A percentile compares a stretch with the other conserved stretches of the same genome.
phyloP scores from a whole-genome alignment of 176 grass and related monocot species.

The Calamus simplicifolius region DNA sequence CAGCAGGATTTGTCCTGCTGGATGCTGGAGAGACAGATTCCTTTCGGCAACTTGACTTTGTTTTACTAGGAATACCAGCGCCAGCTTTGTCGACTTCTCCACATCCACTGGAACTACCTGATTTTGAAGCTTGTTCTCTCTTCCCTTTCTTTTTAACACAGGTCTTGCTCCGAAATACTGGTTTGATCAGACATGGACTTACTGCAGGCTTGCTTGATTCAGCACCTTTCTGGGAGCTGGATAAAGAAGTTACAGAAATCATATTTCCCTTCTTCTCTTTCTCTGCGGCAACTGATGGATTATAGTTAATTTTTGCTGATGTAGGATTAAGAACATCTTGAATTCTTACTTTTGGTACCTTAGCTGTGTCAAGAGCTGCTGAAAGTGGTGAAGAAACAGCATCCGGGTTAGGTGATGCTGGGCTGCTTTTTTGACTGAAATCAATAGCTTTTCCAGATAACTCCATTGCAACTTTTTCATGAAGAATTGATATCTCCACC shows the following conservation, averaged over 20 bases:
- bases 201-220: constrained; percentile 24
- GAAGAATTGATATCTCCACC: constrained; percentile 18
- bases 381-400: constrained; percentile 27
- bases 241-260: constrained; percentile 31
- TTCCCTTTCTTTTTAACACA: constrained; percentile 79
- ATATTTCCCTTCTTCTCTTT: constrained; percentile 66
- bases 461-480: constrained; percentile 28
- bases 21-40: constrained; percentile 37
- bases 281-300: constrained; percentile 5
- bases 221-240: constrained; percentile 33
- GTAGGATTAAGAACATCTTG: constrained; percentile 79
- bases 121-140: constrained; percentile 31
- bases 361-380: constrained; percentile 29
- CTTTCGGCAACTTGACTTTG: constrained; percentile 25
- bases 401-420: constrained; percentile 38
- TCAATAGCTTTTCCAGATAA: constrained; percentile 28
- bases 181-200: constrained; percentile 45
- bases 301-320: constrained; percentile 31
- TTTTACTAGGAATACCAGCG: constrained; percentile 15
- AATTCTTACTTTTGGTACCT: constrained; percentile 71
- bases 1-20: constrained; percentile 30
- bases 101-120: constrained; percentile 12
- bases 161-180: constrained; percentile 58
- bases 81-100: constrained; percentile 31
- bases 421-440: constrained; percentile 13